phyloP scores from a whole-genome alignment of 2,329 filamentous ascomycete genomes.

The Talaromyces sp. region DNA sequence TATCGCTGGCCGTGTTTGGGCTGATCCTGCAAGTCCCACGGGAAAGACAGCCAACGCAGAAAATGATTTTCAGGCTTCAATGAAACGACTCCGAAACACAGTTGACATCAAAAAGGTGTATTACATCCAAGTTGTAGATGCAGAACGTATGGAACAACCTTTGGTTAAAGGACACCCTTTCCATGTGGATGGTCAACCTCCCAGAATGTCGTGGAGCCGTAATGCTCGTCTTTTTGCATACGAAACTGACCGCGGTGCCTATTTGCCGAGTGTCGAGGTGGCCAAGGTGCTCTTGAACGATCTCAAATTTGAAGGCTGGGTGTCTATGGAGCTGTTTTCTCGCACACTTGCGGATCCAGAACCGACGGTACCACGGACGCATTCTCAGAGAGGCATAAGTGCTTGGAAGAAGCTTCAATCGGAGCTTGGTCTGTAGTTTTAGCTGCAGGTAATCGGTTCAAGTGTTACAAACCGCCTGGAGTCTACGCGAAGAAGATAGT shows the following conservation, averaged over 20 bases:
- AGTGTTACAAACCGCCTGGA: no score
- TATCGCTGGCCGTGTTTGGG: slow-evolving; percentile 63
- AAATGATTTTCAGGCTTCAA: slow-evolving; percentile 46
- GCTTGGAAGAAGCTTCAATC: slow-evolving; percentile 43
- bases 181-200: slow-evolving; percentile 50
- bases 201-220: slow-evolving; percentile 69
- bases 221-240: slow-evolving; percentile 66
- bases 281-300: slow-evolving; percentile 55
- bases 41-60: slow-evolving; percentile 38
- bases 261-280: slow-evolving; percentile 59
- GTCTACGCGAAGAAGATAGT: no score
- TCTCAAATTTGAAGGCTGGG: slow-evolving; percentile 60
- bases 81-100: slow-evolving; percentile 47
- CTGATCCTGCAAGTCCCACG: slow-evolving; percentile 51
- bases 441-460: no score
- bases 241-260: slow-evolving; percentile 53
- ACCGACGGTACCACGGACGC: slow-evolving; percentile 47
- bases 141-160: slow-evolving; percentile 53
- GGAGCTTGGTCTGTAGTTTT: background rate
- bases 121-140: slow-evolving; percentile 70
- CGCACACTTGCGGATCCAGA: slow-evolving; percentile 49
- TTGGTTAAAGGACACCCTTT: slow-evolving; percentile 52
- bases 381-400: slow-evolving; percentile 45
- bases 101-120: slow-evolving; percentile 62
- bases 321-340: slow-evolving; percentile 65